Percentiles rank a stretch among this genome's conserved stretches.
Conservation (phyloP, 495 filamentous ascomycete genomes). For the Aspergillus ellipticus region DNA sequence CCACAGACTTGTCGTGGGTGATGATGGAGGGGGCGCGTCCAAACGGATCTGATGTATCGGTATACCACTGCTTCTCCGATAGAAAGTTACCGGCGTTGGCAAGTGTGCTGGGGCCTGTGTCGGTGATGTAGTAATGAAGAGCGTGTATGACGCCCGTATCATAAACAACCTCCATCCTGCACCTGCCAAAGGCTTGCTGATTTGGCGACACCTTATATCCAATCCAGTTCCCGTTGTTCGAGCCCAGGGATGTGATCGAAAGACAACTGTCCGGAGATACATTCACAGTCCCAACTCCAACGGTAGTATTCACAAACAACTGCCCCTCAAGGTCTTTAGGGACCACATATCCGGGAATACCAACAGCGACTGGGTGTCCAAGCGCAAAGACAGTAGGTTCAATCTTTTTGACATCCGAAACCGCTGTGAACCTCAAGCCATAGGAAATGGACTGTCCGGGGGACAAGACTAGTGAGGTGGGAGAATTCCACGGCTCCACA, state of each 20-base stretch:
- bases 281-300: conserved; percentile 13
- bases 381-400: conserved; percentile 34
- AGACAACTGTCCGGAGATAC: conserved; percentile 10
- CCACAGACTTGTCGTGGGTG: conserved; percentile 42
- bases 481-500: conserved; percentile 44
- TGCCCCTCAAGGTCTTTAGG: conserved; percentile 35
- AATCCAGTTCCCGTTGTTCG: conserved; percentile 23
- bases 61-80: conserved; percentile 39
- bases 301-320: conserved; percentile 26
- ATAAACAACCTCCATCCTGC: conserved; percentile 37
- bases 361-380: conserved; percentile 39
- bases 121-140: conserved; percentile 49
- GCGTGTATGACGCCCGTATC: conserved; percentile 39
- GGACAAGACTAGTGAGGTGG: conserved; percentile 36
- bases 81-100: conserved; percentile 34
- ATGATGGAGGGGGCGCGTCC: conserved; percentile 45
- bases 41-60: conserved; percentile 44
- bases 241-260: not conserved
- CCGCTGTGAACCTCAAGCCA: conserved; percentile 45
- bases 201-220: conserved; percentile 4
- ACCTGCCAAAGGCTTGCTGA: conserved; percentile 30
- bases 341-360: conserved; percentile 48
- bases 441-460: conserved; percentile 38
- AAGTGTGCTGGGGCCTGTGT: conserved; percentile 27
- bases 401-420: conserved; percentile 33